phyloP scores from a whole-genome alignment of 2,329 filamentous ascomycete species.

The Cadophora sp. region DNA sequence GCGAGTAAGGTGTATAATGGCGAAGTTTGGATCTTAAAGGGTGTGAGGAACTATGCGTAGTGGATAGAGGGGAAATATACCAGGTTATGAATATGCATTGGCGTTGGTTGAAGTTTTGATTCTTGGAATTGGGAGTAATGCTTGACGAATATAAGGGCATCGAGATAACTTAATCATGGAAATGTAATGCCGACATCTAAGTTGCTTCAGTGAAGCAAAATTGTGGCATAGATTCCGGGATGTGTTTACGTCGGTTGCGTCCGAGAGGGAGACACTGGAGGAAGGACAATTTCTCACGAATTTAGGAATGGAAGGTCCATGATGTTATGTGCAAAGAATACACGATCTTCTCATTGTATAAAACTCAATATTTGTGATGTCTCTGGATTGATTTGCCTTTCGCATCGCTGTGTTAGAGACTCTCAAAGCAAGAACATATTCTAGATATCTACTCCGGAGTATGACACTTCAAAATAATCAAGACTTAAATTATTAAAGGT shows the following conservation, averaged over 20 bases:
- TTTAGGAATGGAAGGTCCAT: too few species aligned
- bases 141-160: neutral
- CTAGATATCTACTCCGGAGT: too few species aligned
- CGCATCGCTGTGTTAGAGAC: neutral
- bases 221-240: neutral
- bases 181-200: neutral
- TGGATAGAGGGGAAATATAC: neutral
- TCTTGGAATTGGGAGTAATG: neutral
- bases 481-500: too few species aligned
- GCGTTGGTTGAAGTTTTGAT: constrained; percentile 12
- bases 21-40: constrained; percentile 69
- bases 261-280: too few species aligned
- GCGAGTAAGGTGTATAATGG: constrained; percentile 84
- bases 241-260: neutral
- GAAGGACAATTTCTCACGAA: too few species aligned
- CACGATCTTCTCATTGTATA: neutral
- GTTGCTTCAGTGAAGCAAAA: neutral
- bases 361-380: too few species aligned
- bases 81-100: constrained; percentile 2
- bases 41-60: constrained; percentile 50
- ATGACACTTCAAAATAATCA: too few species aligned
- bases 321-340: neutral
- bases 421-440: too few species aligned
- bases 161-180: neutral
- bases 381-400: too few species aligned